Base-by-base conservation (phyloP, 768 basidiomycete genomes). In the Polyporus arcularius region DNA sequence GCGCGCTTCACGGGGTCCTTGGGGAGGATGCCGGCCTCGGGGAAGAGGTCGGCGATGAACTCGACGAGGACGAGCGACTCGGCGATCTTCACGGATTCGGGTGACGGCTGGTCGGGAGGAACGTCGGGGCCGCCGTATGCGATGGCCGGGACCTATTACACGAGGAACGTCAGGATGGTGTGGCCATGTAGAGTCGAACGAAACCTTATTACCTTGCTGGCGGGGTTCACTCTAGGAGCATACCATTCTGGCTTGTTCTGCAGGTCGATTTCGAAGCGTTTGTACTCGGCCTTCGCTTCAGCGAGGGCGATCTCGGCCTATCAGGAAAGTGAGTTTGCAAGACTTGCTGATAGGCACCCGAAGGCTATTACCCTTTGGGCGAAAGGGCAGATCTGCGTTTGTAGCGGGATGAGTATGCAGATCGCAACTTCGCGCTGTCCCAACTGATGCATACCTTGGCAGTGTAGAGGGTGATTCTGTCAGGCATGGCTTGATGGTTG, bases 201-300 rank as follows among this genome's bases (percentile, higher is more conserved):
- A 65, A 18, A 43, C 15, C 21, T 4, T 18, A 46, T 46, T 35
- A 85, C 87, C 80, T 88, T 89, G 74, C 82, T 82, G 0, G 81
- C 85, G 1, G 83, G 84, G 72, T 89, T 90, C 41, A 90, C 81
- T 60, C 84, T 79, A 0, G 81, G 78, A 0, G 82, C 82, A 67
- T 86, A 88, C 87, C 87, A 88, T 52, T 80, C 83, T 1, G 87
- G 87, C 73, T 89, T 90, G 75, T 86, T 85, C 64, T 58, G 51
- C 12, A 90, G 72, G 64, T 88, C 85, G 49, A 90, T 81, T 63
- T 87, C 80, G 61, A 75, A 86, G 14, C 78, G 70, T 21, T 75
- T 82, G 69, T 75, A 84, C 1, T 77, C 64, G 4, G 81, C 76
- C 4, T 79, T 76, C 2, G 82, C 79, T 64, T 89, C 87, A 12